Conservation (phyloP, 805 yeast genomes). For the Wickerhamiella shivajii region DNA sequence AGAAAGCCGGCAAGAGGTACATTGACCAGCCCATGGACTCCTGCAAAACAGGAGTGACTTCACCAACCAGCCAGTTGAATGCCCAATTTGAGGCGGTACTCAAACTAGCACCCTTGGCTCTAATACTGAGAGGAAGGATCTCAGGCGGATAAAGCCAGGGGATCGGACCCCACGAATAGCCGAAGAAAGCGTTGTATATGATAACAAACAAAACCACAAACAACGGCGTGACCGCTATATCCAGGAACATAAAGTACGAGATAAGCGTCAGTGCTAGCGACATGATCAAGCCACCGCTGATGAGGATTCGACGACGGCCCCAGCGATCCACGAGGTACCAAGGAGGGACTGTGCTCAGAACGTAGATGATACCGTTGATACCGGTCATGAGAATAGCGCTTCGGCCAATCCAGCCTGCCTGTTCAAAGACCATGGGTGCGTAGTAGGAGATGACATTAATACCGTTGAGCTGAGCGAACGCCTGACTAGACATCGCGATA, state of each 20-base stretch:
- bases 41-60: slow-evolving; percentile 74
- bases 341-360: slow-evolving; percentile 63
- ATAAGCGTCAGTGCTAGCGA: slow-evolving; percentile 52
- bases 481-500: slow-evolving; percentile 80
- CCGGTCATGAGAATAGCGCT: slow-evolving; percentile 88
- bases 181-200: slow-evolving; percentile 66
- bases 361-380: slow-evolving; percentile 46
- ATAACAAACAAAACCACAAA: slow-evolving; percentile 65
- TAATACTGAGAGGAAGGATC: slow-evolving; percentile 66
- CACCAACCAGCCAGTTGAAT: slow-evolving; percentile 84
- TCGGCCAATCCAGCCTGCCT: slow-evolving; percentile 88
- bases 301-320: slow-evolving; percentile 79
- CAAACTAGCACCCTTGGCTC: slow-evolving; percentile 82
- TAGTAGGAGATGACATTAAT: slow-evolving; percentile 85
- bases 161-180: slow-evolving; percentile 87
- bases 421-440: slow-evolving; percentile 87
- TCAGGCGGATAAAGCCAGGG: slow-evolving; percentile 85
- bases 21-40: slow-evolving; percentile 66
- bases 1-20: slow-evolving; percentile 66
- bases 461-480: slow-evolving; percentile 89
- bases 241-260: slow-evolving; percentile 42
- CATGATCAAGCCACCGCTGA: slow-evolving; percentile 72
- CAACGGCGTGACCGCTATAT: slow-evolving; percentile 42
- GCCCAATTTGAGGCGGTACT: slow-evolving; percentile 91
- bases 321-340: slow-evolving; percentile 83